Base-by-base conservation (phyloP, 495 filamentous ascomycete species). In the Lindgomyces ingoldianus region DNA sequence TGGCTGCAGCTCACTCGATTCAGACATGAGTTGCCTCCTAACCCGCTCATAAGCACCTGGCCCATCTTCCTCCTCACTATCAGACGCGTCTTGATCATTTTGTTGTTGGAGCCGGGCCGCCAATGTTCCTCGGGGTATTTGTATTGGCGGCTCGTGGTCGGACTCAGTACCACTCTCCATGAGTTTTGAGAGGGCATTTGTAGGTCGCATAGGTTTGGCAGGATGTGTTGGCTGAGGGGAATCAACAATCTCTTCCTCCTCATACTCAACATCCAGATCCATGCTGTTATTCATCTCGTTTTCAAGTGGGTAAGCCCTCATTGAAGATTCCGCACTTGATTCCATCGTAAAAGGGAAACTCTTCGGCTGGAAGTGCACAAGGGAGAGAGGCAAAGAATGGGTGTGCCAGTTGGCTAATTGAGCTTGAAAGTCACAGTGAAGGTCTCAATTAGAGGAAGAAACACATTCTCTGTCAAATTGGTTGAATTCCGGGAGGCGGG, bases 161-260 rank as follows among this genome's bases (percentile, higher is more conserved):
- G 52, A 48, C 11, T 70, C 64, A 9, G 55, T 51, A 30, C 61
- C 59, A 54, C 60, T 67, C 2, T 56, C 54, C 9, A 47, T 33
- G 19, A 68, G 59, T 25, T 63, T 68, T 3, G 65, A 62, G n/a
- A 68, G 65, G 4, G 30, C 22, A 33, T 68, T 63, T 18, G 58
- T 21, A 18, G n/a, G 2, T 36, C 21, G 39, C 26, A 44, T 19
- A n/a, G 53, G 8, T 22, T 10, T 16, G 3, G 51, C 21, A 14
- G 60, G 26, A 44, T 29, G 25, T 48, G 57, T 22, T 21, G 45
- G 44, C n/a, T 42, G 25, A 12, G 60, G 27, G 11, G 61, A 57
- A 24, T 24, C 57, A 36, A 41, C 21, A 36, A 45, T 48, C 24
- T 36, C 10, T 18, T 49, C 57, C 19, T 47, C 54, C 26, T 57